These are phyloP conservation scores for Talaromyces albobiverticillius DNA, from an alignment of 2,329 filamentous ascomycete species.

Conservation along the genomic window DNA sequence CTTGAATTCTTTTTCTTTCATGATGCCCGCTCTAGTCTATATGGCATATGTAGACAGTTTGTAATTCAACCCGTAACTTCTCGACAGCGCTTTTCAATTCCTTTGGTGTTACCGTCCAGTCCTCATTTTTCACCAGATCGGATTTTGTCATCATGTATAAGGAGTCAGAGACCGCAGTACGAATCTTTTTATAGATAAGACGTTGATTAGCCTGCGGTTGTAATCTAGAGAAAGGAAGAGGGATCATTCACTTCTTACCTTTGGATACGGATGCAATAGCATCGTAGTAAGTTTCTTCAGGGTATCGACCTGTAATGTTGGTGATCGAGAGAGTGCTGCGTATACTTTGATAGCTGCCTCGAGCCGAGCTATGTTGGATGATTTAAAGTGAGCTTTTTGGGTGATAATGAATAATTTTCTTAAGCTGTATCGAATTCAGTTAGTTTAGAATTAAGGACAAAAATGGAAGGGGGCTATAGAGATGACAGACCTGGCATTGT, in stretches of 20 bases:
- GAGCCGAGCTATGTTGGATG: conserved; percentile 76
- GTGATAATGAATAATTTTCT: conserved; percentile 65
- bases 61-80: conserved; percentile 6
- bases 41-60: background rate
- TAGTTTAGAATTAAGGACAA: conserved; percentile 12
- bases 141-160: conserved; percentile 33
- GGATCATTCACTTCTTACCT: conserved; percentile 49
- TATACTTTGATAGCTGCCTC: conserved; percentile 79
- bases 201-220: conserved; percentile 9
- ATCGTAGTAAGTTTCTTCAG: conserved; percentile 68
- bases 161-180: conserved; percentile 33
- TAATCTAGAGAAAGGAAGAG: background rate
- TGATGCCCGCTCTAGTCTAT: too few relatives aligned
- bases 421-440: conserved; percentile 35
- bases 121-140: conserved; percentile 29
- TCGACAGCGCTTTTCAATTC: conserved; percentile 13
- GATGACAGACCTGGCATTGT: conserved; percentile 27
- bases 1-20: too few relatives aligned
- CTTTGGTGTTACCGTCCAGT: conserved; percentile 28
- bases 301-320: conserved; percentile 54
- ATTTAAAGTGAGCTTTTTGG: conserved; percentile 80
- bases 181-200: conserved; percentile 27
- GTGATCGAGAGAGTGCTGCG: conserved; percentile 61
- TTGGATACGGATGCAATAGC: conserved; percentile 78
- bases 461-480: background rate